A percentile compares a stretch with the other conserved stretches of the same genome.
Conservation (phyloP, 495 filamentous ascomycete genomes). For the Hypomontagnella monticulosa region DNA sequence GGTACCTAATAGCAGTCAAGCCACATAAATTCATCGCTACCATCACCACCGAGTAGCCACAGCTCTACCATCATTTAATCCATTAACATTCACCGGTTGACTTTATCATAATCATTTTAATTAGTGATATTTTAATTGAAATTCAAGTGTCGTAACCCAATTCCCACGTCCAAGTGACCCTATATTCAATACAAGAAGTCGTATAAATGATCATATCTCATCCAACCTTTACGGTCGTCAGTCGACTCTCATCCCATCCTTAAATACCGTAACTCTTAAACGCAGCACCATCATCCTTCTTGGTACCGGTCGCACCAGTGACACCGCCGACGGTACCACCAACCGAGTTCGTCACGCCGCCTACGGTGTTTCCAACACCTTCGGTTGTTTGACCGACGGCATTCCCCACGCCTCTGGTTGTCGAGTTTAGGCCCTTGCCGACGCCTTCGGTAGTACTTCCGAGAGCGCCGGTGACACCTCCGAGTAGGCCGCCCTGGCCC, state of each 20-base stretch:
- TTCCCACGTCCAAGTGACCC: too few species aligned
- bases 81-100: too few species aligned
- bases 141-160: too few species aligned
- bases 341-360: constrained; percentile 38
- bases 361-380: constrained; percentile 44
- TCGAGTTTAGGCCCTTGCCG: constrained; percentile 50
- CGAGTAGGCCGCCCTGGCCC: constrained; percentile 54
- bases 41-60: too few species aligned
- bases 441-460: constrained; percentile 48
- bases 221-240: neutral
- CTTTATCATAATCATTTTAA: too few species aligned
- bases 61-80: too few species aligned
- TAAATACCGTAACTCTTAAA: constrained; percentile 48
- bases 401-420: constrained; percentile 48
- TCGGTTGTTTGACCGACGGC: constrained; percentile 51
- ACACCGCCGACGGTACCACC: constrained; percentile 40
- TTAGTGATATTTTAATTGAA: too few species aligned
- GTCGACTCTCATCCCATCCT: neutral
- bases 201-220: neutral
- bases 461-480: constrained; percentile 44
- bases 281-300: constrained; percentile 19
- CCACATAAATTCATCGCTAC: too few species aligned
- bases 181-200: too few species aligned
- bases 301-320: constrained; percentile 33
- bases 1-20: too few species aligned